Evolutionary conservation across 192 early-diverging fungal species (phyloP).

Genomic region (Lunasporangiospora selenospora): DNA sequence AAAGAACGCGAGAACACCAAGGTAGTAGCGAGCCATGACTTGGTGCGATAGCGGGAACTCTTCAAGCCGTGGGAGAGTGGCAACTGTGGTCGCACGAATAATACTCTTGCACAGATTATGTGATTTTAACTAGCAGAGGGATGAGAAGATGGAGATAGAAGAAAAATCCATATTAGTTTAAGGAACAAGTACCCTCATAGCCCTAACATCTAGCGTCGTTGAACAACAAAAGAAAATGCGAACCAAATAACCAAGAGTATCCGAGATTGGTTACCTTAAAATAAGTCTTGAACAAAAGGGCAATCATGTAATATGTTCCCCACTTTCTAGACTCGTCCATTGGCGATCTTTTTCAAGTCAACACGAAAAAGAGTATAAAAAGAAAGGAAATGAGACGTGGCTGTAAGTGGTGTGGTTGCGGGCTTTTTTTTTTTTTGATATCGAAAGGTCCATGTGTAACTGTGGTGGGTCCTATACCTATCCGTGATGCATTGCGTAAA

Average conservation of each 20-base stretch:
- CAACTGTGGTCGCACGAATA: slow-evolving; percentile 69
- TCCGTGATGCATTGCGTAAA: slow-evolving; percentile 93
- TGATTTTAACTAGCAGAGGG: slow-evolving; percentile 74
- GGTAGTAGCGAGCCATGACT: slow-evolving; percentile 87
- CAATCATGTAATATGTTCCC: slow-evolving; percentile 92
- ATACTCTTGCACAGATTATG: slow-evolving; percentile 88
- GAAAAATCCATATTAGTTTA: neutral
- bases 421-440: slow-evolving; percentile 1
- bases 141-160: neutral
- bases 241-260: too few species aligned
- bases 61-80: slow-evolving; percentile 77
- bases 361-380: slow-evolving; percentile 4
- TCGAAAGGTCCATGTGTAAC: neutral
- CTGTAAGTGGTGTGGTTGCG: too few species aligned
- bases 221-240: too few species aligned
- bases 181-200: neutral
- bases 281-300: slow-evolving; percentile 87
- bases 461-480: slow-evolving; percentile 51
- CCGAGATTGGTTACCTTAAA: slow-evolving; percentile 77
- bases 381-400: slow-evolving; percentile 1
- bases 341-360: too few species aligned
- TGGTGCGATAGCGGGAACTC: slow-evolving; percentile 87
- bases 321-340: slow-evolving; percentile 79
- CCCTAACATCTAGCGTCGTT: neutral
- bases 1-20: slow-evolving; percentile 86